Conservation (phyloP, 1,284 basidiomycete genomes). For the Microbotryum intermedium region DNA sequence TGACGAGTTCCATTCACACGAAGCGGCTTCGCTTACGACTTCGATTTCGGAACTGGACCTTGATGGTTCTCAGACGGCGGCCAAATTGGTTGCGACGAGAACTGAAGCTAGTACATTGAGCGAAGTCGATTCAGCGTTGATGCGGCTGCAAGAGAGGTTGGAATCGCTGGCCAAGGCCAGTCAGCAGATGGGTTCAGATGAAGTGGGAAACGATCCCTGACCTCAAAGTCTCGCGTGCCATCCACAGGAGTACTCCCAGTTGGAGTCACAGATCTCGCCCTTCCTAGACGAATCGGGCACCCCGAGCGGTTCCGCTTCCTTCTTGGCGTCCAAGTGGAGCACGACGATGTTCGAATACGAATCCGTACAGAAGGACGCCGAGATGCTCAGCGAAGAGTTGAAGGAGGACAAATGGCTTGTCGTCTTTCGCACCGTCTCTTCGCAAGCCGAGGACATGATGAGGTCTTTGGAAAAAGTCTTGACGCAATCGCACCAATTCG, state of each 20-base stretch:
- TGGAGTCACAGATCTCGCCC: slow-evolving; percentile 56
- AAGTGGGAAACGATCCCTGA: neutral
- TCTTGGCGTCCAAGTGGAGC: slow-evolving; percentile 59
- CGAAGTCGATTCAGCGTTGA: slow-evolving; percentile 69
- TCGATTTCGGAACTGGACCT: too few relatives aligned
- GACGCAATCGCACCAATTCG: slow-evolving; percentile 61
- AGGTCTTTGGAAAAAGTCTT: slow-evolving; percentile 83
- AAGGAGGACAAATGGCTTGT: slow-evolving; percentile 90
- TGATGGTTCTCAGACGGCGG: too few relatives aligned
- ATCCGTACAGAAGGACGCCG: slow-evolving; percentile 65
- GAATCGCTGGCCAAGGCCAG: slow-evolving; percentile 48
- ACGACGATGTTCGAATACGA: slow-evolving; percentile 66
- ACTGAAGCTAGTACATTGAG: slow-evolving; percentile 42
- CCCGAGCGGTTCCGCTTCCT: slow-evolving; percentile 41
- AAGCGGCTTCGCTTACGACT: too few relatives aligned
- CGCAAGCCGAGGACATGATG: slow-evolving; percentile 96
- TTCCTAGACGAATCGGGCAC: slow-evolving; percentile 44
- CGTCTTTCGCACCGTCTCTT: slow-evolving; percentile 83
- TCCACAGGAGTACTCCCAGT: slow-evolving; percentile 54
- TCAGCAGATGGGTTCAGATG: neutral
- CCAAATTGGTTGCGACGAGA: too few relatives aligned
- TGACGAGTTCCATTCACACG: too few relatives aligned
- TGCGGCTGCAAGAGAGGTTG: slow-evolving; percentile 67
- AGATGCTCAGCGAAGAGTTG: slow-evolving; percentile 65
- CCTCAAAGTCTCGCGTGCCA: neutral